Conservation (phyloP, 306 rosid genomes). For the Fagus sylvatica region DNA sequence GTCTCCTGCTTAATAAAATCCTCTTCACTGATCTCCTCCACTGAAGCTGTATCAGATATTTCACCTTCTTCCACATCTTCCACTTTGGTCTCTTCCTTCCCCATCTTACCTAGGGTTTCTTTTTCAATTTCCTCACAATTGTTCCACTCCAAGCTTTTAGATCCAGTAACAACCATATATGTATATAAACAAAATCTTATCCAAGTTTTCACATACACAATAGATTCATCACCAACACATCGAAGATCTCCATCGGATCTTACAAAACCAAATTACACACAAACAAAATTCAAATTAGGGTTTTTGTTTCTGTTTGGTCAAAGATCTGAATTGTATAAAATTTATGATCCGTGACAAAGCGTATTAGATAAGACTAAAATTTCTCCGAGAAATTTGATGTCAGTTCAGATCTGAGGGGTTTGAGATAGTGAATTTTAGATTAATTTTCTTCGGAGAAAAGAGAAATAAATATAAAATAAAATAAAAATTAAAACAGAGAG, state of each 20-base stretch:
- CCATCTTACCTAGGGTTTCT: constrained; percentile 47
- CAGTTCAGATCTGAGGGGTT: constrained; percentile 19
- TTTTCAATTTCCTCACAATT: constrained; percentile 26
- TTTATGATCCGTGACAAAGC: background rate
- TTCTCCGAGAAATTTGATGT: background rate
- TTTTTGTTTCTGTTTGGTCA: constrained; percentile 9
- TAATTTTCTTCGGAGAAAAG: constrained; percentile 1
- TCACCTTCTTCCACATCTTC: constrained; percentile 95
- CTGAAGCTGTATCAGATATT: constrained; percentile 84
- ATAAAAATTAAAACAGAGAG: background rate
- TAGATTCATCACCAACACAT: background rate
- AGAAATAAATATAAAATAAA: background rate
- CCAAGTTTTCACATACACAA: background rate
- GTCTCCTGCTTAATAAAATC: constrained; percentile 75
- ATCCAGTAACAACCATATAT: constrained; percentile 60
- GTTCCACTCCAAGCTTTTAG: constrained; percentile 37
- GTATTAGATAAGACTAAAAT: background rate
- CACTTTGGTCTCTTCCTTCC: constrained; percentile 44
- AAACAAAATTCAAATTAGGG: constrained; percentile 17
- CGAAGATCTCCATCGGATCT: background rate
- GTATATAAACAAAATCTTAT: background rate
- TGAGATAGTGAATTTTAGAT: constrained; percentile 8
- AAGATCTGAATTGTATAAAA: constrained; percentile 23
- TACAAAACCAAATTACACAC: background rate
- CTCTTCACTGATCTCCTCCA: constrained; percentile 85